Evolutionary conservation across 129 eudicot genomes (phyloP).

Genomic region (Centrapalus pauciflorus): DNA sequence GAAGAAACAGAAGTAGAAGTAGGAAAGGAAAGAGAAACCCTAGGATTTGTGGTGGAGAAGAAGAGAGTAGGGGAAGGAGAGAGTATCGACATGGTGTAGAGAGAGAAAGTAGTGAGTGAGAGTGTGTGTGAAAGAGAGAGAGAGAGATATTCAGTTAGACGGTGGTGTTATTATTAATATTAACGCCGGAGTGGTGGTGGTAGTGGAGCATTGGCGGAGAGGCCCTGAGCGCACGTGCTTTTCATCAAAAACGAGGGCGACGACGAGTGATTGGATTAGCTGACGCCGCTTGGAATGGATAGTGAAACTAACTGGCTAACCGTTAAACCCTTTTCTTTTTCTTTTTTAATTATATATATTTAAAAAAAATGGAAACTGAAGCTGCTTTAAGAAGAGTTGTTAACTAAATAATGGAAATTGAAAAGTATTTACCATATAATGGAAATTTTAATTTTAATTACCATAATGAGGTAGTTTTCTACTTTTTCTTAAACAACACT

Average conservation of each 20-base stretch:
- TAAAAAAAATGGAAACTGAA: too few relatives aligned
- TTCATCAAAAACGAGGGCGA: constrained; percentile 19
- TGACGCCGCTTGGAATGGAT: constrained; percentile 26
- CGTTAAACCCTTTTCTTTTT: constrained; percentile 11
- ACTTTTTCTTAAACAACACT: too few relatives aligned
- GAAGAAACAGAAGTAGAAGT: constrained; percentile 13
- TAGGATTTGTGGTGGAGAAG: constrained; percentile 34
- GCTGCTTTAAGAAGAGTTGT: too few relatives aligned
- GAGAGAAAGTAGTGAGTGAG: constrained; percentile 14
- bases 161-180: constrained; percentile 7
- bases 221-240: constrained; percentile 9
- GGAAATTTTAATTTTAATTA: too few relatives aligned
- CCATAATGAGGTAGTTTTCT: too few relatives aligned
- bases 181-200: constrained; percentile 12
- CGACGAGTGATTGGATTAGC: constrained; percentile 18
- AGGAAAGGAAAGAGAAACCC: constrained; percentile 31
- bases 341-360: not conserved
- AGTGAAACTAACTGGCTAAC: constrained; percentile 28
- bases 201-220: constrained; percentile 21
- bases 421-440: too few relatives aligned
- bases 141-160: constrained; percentile 8
- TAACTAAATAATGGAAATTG: too few relatives aligned
- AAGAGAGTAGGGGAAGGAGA: constrained; percentile 35
- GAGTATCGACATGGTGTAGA: constrained; percentile 32
- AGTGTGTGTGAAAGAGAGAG: constrained; percentile 1